Percentiles rank a stretch among this genome's conserved stretches.
Evolutionary conservation across 1,284 basidiomycete genomes (phyloP).

Genomic region (Kalmanozyma brasiliensis): DNA sequence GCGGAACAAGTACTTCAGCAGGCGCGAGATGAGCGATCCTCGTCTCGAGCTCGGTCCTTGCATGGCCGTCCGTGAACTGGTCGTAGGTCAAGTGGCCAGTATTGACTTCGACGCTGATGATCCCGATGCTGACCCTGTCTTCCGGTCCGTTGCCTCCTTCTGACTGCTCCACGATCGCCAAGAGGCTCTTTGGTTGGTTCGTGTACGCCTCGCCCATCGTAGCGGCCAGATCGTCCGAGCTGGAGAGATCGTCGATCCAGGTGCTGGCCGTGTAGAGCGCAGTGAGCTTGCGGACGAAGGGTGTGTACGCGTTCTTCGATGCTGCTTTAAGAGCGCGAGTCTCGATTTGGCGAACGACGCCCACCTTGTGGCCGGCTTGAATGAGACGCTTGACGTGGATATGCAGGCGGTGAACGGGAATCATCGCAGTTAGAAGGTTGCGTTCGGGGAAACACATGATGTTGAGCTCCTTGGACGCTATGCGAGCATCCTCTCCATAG

Average conservation of each 20-base stretch:
- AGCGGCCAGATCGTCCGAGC: constrained; percentile 72
- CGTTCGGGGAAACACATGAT: constrained; percentile 79
- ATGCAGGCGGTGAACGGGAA: constrained; percentile 82
- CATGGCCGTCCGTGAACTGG: constrained; percentile 71
- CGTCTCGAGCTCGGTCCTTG: constrained; percentile 63
- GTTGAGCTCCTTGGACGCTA: constrained; percentile 82
- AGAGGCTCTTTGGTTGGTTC: constrained; percentile 46
- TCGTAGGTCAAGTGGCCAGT: constrained; percentile 94
- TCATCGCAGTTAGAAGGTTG: constrained; percentile 84
- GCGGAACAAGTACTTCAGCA: constrained; percentile 78
- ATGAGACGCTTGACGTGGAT: constrained; percentile 85
- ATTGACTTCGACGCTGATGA: constrained; percentile 83
- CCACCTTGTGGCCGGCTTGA: constrained; percentile 83
- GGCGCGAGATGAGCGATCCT: constrained; percentile 72
- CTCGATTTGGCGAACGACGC: constrained; percentile 88
- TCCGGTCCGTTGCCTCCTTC: constrained; percentile 72
- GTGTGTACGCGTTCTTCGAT: constrained; percentile 65
- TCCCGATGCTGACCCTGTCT: constrained; percentile 76
- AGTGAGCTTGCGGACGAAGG: constrained; percentile 83
- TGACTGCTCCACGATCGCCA: constrained; percentile 75
- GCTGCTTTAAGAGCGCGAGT: constrained; percentile 94
- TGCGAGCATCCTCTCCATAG: constrained; percentile 89
- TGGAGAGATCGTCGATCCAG: constrained; percentile 78
- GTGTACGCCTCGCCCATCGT: constrained; percentile 25
- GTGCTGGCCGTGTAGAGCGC: constrained; percentile 88